Base-by-base conservation (phyloP, 1,284 basidiomycete species). In the Pseudozyma pruni region DNA sequence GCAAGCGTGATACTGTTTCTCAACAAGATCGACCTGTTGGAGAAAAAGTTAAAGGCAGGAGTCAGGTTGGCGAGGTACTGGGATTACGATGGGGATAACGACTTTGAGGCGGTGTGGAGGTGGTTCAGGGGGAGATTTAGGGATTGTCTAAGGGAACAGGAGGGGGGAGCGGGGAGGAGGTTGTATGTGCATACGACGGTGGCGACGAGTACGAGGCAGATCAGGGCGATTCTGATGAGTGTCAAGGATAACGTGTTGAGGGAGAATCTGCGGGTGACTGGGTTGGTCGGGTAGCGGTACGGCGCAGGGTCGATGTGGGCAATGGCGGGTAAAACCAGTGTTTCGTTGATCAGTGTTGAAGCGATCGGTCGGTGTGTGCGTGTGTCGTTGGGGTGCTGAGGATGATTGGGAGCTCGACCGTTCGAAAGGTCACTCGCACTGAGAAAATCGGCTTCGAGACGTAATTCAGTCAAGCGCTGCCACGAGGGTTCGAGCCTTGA, bases 21-120 rank as follows among this genome's bases (percentile, higher is more conserved):
- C 2, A 78, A 78, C 68, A 78, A 77, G 52, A 71, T 77, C 22
- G 73, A 75, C 44, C 22, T 77, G 14, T 42, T 77, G 13, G 60
- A 67, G 25, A 43, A 50, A 13, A 75, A 77, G 49, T 31, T 75
- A 5, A 32, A 29, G 10, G 17, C 27, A 13, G 68, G 68, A 2
- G 47, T 66, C 1, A 16, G 20, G 22, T 19, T 71, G 19, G n/a
- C 17, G 0, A 44, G n/a, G 11, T 63, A 66, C 34, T 75, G 67
- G 49, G 38, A 62, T 32, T 76, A 73, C 27, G 50, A 50, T 1
- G 74, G 74, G 0, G 57, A 66, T 31, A 68, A 75, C 34, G 62
- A 72, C 14, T 69, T 71, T 31, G 74, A 76, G 20, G 61, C 67
- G 16, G 72, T 74, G 4, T 75, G 70, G 72, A 32, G 66, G 10